Conservation (phyloP, 129 eudicot genomes). For the Heracleum sosnowskyi region DNA sequence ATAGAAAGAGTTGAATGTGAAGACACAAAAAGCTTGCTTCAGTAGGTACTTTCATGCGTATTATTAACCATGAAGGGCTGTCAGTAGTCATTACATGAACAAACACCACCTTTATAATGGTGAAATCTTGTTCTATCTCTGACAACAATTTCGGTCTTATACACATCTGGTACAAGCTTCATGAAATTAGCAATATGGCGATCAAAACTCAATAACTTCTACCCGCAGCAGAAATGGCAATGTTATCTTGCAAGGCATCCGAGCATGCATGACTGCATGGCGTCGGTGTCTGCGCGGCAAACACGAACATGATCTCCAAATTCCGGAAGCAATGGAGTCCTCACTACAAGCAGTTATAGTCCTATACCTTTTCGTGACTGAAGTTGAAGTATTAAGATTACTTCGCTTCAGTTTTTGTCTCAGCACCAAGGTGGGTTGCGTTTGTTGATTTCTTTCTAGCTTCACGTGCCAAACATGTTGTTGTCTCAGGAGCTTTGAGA, state of each 20-base stretch:
- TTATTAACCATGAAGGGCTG: slow-evolving; percentile 3
- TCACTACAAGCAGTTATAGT: too few relatives aligned
- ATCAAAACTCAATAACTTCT: too few relatives aligned
- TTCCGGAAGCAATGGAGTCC: too few relatives aligned
- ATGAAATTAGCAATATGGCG: too few relatives aligned
- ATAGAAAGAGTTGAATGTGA: not conserved
- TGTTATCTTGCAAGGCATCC: too few relatives aligned
- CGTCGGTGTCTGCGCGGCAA: too few relatives aligned
- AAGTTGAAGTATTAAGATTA: too few relatives aligned
- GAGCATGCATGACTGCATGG: too few relatives aligned
- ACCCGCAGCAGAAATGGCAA: too few relatives aligned
- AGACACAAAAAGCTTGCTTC: not conserved
- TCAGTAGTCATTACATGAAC: slow-evolving; percentile 82
- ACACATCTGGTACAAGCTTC: slow-evolving; percentile 58
- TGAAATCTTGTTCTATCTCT: slow-evolving; percentile 76
- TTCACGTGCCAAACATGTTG: slow-evolving; percentile 48
- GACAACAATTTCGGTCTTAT: slow-evolving; percentile 36
- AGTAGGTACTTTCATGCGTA: not conserved
- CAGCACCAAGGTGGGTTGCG: slow-evolving; percentile 85
- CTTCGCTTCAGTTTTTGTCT: too few relatives aligned
- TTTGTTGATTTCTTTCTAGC: slow-evolving; percentile 66
- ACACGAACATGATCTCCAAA: too few relatives aligned
- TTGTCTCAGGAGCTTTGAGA: slow-evolving; percentile 51
- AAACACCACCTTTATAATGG: slow-evolving; percentile 45
- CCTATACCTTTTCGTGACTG: too few relatives aligned